Conservation (phyloP, 257 asterid genomes). For the Salvia hispanica region DNA sequence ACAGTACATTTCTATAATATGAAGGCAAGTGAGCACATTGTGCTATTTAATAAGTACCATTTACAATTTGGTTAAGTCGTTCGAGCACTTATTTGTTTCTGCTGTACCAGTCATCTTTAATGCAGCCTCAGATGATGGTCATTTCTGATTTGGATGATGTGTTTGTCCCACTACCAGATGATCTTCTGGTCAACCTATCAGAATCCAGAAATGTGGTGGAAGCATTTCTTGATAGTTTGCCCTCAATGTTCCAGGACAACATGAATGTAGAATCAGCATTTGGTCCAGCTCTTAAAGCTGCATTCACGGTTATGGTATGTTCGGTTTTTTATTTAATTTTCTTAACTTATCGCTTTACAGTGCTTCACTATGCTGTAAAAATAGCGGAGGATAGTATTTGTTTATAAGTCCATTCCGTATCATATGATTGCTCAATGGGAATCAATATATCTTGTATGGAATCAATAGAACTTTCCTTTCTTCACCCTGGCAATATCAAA, state of each 20-base stretch:
- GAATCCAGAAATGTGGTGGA: conserved; percentile 88
- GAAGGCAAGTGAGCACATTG: conserved; percentile 60
- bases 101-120: conserved; percentile 64
- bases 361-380: conserved; percentile 1
- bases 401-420: background rate
- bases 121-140: conserved; percentile 83
- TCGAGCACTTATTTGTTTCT: conserved; percentile 38
- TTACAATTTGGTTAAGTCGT: conserved; percentile 21
- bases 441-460: background rate
- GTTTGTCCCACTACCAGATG: conserved; percentile 74
- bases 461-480: background rate
- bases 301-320: conserved; percentile 84
- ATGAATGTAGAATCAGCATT: conserved; percentile 90
- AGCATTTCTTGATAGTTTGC: conserved; percentile 84
- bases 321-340: conserved; percentile 19
- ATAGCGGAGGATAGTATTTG: background rate
- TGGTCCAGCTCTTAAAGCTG: conserved; percentile 93
- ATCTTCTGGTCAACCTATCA: conserved; percentile 85
- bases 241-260: conserved; percentile 81
- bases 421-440: background rate
- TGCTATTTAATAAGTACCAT: conserved; percentile 21
- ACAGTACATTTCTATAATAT: conserved; percentile 84
- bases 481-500: background rate
- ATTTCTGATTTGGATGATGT: conserved; percentile 75
- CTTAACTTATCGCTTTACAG: conserved; percentile 21